Percentiles rank a stretch among this genome's conserved stretches.
Conservation (phyloP, 2,329 filamentous ascomycete genomes). For the Trichoderma brevicompactum region DNA sequence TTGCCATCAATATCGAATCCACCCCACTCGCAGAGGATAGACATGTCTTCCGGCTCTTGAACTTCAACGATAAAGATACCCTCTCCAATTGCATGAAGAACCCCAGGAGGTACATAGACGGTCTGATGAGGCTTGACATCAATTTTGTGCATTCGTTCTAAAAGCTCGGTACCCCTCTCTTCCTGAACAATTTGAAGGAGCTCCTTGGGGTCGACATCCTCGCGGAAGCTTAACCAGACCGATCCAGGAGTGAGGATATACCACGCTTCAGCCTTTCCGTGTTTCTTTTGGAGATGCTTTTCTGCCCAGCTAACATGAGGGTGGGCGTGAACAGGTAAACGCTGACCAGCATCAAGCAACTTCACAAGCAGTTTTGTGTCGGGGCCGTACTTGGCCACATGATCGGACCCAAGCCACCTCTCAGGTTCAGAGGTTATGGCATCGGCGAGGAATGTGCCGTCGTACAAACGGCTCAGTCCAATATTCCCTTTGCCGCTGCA, state of each 20-base stretch:
- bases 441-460: conserved; percentile 31
- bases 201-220: conserved; percentile 27
- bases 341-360: conserved; percentile 34
- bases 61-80: conserved; percentile 33
- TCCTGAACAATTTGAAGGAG: conserved; percentile 28
- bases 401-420: conserved; percentile 31
- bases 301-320: conserved; percentile 32
- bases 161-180: conserved; percentile 26
- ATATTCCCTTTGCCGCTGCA: conserved; percentile 30
- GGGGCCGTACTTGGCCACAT: conserved; percentile 30
- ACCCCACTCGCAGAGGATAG: conserved; percentile 32
- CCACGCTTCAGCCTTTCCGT: conserved; percentile 36
- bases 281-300: conserved; percentile 29
- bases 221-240: conserved; percentile 31
- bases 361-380: conserved; percentile 35
- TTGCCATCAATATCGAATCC: conserved; percentile 30
- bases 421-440: conserved; percentile 30
- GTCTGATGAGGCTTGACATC: conserved; percentile 31
- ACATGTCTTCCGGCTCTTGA: conserved; percentile 33
- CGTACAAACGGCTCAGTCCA: conserved; percentile 30
- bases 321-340: conserved; percentile 34
- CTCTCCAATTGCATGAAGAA: conserved; percentile 34
- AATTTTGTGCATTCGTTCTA: conserved; percentile 31
- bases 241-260: conserved; percentile 32
- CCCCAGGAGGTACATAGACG: conserved; percentile 32